Percentiles rank a stretch among this genome's conserved stretches.
These are phyloP conservation scores for Gaeumannomyces sp. DNA, from an alignment of 2,329 filamentous ascomycete genomes.

Conservation along the genomic window DNA sequence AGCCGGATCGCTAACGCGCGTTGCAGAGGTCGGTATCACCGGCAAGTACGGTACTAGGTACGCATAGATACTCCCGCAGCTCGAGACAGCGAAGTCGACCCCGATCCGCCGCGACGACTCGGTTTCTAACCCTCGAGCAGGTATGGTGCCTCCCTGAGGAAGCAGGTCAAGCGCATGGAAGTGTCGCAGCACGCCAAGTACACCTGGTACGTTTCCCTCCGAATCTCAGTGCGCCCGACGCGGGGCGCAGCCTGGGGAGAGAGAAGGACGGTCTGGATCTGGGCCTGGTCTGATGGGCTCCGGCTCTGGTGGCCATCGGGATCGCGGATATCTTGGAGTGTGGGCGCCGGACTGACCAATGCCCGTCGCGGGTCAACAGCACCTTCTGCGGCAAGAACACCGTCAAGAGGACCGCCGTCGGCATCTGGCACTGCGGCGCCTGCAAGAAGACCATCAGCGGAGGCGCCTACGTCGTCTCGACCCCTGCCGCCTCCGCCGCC, in stretches of 20 bases:
- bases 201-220: conserved; percentile 8
- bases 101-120: background rate
- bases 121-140: conserved; percentile 7
- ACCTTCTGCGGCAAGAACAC: conserved; percentile 12
- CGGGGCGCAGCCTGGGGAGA: background rate
- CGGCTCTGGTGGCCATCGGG: background rate
- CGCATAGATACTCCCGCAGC: conserved; percentile 2
- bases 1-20: conserved; percentile 1
- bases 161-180: conserved; percentile 12
- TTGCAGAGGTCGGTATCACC: conserved; percentile 12
- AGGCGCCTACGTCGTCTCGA: conserved; percentile 11
- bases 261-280: background rate
- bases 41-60: conserved; percentile 13
- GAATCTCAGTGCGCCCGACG: background rate
- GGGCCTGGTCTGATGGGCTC: background rate
- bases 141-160: conserved; percentile 12
- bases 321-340: background rate
- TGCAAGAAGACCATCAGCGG: conserved; percentile 12
- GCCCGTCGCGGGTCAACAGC: conserved; percentile 2
- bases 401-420: conserved; percentile 10
- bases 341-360: background rate
- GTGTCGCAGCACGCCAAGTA: conserved; percentile 12
- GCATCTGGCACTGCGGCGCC: conserved; percentile 11
- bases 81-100: background rate
- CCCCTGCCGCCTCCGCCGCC: conserved; percentile 10